Conservation (phyloP, 768 basidiomycete species). For the Coprinopsis marcescibilis region DNA sequence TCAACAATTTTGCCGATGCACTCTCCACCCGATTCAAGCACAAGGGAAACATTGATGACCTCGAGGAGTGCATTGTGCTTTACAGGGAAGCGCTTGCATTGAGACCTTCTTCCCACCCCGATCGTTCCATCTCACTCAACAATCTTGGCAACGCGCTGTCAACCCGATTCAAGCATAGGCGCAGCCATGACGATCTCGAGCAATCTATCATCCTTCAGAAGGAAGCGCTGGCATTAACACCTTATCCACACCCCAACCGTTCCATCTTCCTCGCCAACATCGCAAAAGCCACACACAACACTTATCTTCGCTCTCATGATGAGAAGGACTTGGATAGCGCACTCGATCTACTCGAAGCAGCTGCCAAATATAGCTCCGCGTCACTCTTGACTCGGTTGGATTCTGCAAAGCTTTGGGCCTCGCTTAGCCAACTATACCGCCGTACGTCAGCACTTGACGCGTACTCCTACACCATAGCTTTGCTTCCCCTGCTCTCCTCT, state of each 20-base stretch:
- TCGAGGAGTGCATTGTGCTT: not conserved
- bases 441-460: not conserved
- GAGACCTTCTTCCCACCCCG: conserved; percentile 9
- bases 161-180: not conserved
- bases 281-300: conserved; percentile 1
- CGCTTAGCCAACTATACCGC: not conserved
- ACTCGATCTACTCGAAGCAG: not conserved
- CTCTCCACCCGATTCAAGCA: conserved; percentile 7
- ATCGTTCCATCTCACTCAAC: conserved; percentile 8
- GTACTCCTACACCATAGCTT: not conserved
- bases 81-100: conserved; percentile 16
- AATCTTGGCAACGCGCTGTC: conserved; percentile 18
- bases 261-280: conserved; percentile 14
- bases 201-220: not conserved
- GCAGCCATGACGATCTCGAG: not conserved
- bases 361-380: not conserved
- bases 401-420: not conserved
- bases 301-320: no score
- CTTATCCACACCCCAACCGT: conserved; percentile 12
- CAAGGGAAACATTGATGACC: conserved; percentile 8
- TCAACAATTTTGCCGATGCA: not conserved
- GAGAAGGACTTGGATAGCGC: not conserved
- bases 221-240: conserved; percentile 5
- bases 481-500: no score
- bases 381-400: not conserved